phyloP scores from a whole-genome alignment of 768 basidiomycete genomes.

The Phaeotremella skinneri region DNA sequence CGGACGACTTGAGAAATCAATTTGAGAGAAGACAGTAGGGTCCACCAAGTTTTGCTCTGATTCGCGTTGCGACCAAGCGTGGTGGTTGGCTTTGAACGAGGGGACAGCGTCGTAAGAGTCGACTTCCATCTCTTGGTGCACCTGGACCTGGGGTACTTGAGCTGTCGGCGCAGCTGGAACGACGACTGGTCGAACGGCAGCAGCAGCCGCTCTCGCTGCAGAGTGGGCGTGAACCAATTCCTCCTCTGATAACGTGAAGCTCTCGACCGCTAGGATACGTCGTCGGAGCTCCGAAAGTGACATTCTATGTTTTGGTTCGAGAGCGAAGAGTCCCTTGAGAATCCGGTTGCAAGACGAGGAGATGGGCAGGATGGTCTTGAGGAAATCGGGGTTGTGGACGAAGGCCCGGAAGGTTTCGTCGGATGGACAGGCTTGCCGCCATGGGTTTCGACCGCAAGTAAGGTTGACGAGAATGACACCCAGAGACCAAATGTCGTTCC shows the following conservation, averaged over 20 bases:
- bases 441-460: conserved; percentile 72
- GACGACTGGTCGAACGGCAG: conserved; percentile 30
- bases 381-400: conserved; percentile 64
- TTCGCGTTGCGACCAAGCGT: conserved; percentile 17
- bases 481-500: conserved; percentile 94
- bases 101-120: background rate
- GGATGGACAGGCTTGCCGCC: conserved; percentile 63
- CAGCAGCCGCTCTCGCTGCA: conserved; percentile 43
- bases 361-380: conserved; percentile 69
- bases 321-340: conserved; percentile 69
- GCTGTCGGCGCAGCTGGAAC: conserved; percentile 10
- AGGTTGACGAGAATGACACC: conserved; percentile 76
- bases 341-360: conserved; percentile 65
- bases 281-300: conserved; percentile 63
- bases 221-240: conserved; percentile 54
- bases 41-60: conserved; percentile 16
- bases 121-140: background rate
- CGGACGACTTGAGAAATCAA: conserved; percentile 15
- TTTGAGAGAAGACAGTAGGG: conserved; percentile 20
- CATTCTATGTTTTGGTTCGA: conserved; percentile 64
- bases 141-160: background rate
- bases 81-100: background rate
- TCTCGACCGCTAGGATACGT: conserved; percentile 60
- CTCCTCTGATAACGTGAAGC: conserved; percentile 62
- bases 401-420: conserved; percentile 80